Evolutionary conservation across 352 stramenopile genomes (phyloP), one percentile per base, ranked within the genome.

Genomic region (Globisporangium heterothallicum): DNA sequence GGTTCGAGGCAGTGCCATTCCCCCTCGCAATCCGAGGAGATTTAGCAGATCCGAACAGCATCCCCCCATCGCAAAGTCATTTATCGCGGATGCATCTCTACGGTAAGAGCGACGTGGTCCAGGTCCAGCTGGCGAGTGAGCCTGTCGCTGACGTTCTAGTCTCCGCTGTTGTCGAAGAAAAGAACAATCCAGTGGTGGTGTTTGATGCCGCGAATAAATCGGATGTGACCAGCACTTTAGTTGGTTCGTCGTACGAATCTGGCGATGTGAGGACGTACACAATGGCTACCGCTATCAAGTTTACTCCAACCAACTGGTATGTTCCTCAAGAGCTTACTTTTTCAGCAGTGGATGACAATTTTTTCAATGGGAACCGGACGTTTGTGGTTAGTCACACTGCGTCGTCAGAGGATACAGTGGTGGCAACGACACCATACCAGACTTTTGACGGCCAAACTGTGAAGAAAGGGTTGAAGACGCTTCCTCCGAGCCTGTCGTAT

Each of bases 241-340:
- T 56, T 12, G 74, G 73, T 26, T 66, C 62, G 0, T 45, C 53
- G 19, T 90, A 90, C 44, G 68, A 82, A 24, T 72, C 59, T 0
- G 69, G 64, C 18, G 50, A 74, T 16, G 45, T 34, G 1, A 51
- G 60, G 14, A 63, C 45, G 6, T 83, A 69, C 43, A 58, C 47
- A 22, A 64, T 77, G 9, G 65, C 68, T 9, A 84, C 70, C 7
- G 56, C 56, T 8, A 54, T 90, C 18, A 55, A 58, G 26, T 90
- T 90, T 38, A 83, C 69, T 12, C 26, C 70, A 4, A 49, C 36
- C n/a, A 88, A 82, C 49, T 90, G 76, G 78, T 70, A 81, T 35
- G 19, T 68, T 8, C 9, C 49, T 6, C 78, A 90, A 49, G 35
- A 63, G 27, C 54, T 88, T n/a, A 73, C 70, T 8, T 80, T 79